Percentiles rank a stretch among this genome's conserved stretches.
These are phyloP conservation scores for Aspergillus oerlinghausenensis DNA, from an alignment of 2,329 filamentous ascomycete genomes.

Conservation along the genomic window DNA sequence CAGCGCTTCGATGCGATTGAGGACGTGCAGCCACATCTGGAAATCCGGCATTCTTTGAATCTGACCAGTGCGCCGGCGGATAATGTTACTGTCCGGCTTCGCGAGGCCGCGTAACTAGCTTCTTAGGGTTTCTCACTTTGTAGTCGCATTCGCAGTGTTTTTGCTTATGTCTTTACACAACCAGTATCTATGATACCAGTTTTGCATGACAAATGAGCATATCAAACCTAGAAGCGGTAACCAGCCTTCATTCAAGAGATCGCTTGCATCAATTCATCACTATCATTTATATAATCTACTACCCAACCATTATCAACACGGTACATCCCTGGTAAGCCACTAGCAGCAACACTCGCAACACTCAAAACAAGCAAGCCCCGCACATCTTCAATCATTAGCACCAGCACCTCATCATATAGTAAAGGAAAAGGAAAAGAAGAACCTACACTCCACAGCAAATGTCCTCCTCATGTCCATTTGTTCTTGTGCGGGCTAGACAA, in stretches of 20 bases:
- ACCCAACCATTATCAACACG: background rate
- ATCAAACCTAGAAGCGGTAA: background rate
- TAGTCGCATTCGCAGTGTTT: background rate
- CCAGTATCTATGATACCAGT: background rate
- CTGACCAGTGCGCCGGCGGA: background rate
- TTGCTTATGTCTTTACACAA: background rate
- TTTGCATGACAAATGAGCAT: background rate
- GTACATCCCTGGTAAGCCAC: background rate
- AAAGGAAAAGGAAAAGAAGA: background rate
- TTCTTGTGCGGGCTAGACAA: slow-evolving; percentile 18
- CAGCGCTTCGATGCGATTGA: slow-evolving; percentile 65
- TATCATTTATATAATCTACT: background rate
- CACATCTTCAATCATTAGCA: slow-evolving; percentile 22
- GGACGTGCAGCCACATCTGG: slow-evolving; percentile 13
- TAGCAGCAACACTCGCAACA: slow-evolving; percentile 34
- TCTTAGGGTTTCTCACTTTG: background rate
- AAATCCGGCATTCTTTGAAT: background rate
- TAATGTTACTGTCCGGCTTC: background rate
- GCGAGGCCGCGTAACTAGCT: background rate
- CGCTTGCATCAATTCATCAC: too few species aligned
- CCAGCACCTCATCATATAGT: background rate
- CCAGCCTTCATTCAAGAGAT: background rate
- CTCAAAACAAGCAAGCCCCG: slow-evolving; percentile 31
- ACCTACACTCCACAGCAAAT: slow-evolving; percentile 34
- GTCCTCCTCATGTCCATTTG: slow-evolving; percentile 26